Conservation (phyloP, 2,329 filamentous ascomycete species). For the Blumeriella jaapii region DNA sequence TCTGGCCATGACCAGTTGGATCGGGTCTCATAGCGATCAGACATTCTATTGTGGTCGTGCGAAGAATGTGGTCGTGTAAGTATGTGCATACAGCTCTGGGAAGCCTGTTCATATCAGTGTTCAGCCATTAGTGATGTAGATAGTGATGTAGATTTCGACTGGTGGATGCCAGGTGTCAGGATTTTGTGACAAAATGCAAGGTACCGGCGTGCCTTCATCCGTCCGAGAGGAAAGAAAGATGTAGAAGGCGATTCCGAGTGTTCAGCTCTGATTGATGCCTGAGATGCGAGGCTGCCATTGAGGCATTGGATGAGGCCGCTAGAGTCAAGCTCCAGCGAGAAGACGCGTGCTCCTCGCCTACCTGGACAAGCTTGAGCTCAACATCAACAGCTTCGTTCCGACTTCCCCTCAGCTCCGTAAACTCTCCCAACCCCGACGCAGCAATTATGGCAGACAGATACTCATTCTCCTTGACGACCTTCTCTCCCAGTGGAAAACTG, state of each 20-base stretch:
- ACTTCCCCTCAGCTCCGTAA: conserved; percentile 1
- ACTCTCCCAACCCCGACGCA: conserved; percentile 11
- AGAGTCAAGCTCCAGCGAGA: too few relatives aligned
- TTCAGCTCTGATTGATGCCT: too few relatives aligned
- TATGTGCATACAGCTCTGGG: conserved; percentile 10
- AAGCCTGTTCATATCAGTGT: conserved; percentile 13
- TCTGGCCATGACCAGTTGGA: conserved; percentile 19
- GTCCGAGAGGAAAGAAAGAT: too few relatives aligned
- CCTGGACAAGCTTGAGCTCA: conserved; percentile 18
- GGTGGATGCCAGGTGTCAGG: conserved; percentile 2
- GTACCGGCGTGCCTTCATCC: too few relatives aligned
- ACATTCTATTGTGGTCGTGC: conserved; percentile 14
- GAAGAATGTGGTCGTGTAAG: too few relatives aligned
- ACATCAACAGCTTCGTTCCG: conserved; percentile 15
- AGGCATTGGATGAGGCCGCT: too few relatives aligned
- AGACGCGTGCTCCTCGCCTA: too few relatives aligned
- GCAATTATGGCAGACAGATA: conserved; percentile 88
- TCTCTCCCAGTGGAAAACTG: conserved; percentile 98
- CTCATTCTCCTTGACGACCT: conserved; percentile 97
- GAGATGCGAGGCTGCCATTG: too few relatives aligned
- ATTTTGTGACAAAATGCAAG: too few relatives aligned
- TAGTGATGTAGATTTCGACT: too few relatives aligned
- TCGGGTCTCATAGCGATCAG: conserved; percentile 9
- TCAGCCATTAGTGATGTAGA: conserved; percentile 13
- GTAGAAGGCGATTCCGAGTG: too few relatives aligned